Evolutionary conservation across 2,329 filamentous ascomycete species (phyloP).

Genomic region (Stagonosporopsis vannaccii): DNA sequence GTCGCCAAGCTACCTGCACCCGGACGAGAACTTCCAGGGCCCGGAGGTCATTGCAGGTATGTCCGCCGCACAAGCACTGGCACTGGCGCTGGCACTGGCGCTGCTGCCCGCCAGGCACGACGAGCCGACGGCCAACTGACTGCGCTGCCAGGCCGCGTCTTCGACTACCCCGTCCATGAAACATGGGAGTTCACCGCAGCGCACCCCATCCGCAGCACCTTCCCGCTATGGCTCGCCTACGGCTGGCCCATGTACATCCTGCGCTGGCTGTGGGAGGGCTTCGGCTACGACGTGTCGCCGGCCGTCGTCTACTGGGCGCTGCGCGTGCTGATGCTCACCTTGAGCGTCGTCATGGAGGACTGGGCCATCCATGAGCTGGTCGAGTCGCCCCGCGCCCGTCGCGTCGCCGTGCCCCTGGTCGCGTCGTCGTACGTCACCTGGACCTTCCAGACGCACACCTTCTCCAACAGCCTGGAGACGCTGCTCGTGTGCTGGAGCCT

Average conservation of each 20-base stretch:
- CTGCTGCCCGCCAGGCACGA: too few species aligned
- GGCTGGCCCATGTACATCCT: slow-evolving; percentile 91
- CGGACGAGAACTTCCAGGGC: slow-evolving; percentile 98
- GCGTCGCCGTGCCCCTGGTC: slow-evolving; percentile 79
- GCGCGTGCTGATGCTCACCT: slow-evolving; percentile 87
- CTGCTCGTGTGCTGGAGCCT: slow-evolving; percentile 91
- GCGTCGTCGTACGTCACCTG: slow-evolving; percentile 98
- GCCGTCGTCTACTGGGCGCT: slow-evolving; percentile 88
- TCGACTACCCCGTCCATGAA: slow-evolving; percentile 84
- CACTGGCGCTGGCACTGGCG: too few species aligned
- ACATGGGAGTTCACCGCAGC: slow-evolving; percentile 97
- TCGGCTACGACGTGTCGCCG: slow-evolving; percentile 82
- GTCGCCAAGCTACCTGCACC: slow-evolving; percentile 94
- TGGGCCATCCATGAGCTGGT: slow-evolving; percentile 96
- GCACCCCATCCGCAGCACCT: slow-evolving; percentile 90
- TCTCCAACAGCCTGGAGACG: slow-evolving; percentile 97
- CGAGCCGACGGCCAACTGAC: slow-evolving; percentile 1
- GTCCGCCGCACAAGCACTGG: slow-evolving; percentile 4
- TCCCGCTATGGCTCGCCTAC: slow-evolving; percentile 95
- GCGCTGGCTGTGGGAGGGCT: slow-evolving; percentile 90
- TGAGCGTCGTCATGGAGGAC: slow-evolving; percentile 96
- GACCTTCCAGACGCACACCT: slow-evolving; percentile 98
- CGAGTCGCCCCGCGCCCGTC: slow-evolving; percentile 72
- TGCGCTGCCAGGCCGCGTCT: slow-evolving; percentile 76
- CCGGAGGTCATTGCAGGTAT: slow-evolving; percentile 94